A percentile compares a stretch with the other conserved stretches of the same genome.
Evolutionary conservation across 1,139 yeast species (phyloP).

Genomic region (Kazachstania sp.): DNA sequence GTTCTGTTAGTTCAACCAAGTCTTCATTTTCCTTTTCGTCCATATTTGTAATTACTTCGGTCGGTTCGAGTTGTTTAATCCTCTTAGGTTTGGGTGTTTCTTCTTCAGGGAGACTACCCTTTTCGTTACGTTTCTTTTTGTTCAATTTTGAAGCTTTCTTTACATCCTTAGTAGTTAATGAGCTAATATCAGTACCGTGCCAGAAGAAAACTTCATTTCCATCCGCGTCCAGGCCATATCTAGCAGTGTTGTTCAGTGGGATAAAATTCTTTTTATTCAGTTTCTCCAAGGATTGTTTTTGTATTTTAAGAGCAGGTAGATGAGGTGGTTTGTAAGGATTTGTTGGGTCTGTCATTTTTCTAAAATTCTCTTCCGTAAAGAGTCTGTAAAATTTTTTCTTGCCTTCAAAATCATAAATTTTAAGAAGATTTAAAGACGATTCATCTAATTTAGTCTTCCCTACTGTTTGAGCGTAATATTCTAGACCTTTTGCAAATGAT

Average conservation of each 20-base stretch:
- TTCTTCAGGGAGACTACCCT: background rate
- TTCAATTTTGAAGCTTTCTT: slow-evolving; percentile 20
- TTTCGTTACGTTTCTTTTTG: slow-evolving; percentile 1
- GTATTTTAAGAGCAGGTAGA: slow-evolving; percentile 7
- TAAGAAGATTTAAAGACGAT: slow-evolving; percentile 40
- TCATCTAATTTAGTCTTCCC: slow-evolving; percentile 31
- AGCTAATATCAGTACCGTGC: slow-evolving; percentile 25
- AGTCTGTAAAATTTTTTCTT: slow-evolving; percentile 66
- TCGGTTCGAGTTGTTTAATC: background rate
- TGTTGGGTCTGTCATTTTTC: slow-evolving; percentile 22
- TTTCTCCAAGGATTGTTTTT: slow-evolving; percentile 9
- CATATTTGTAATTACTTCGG: background rate
- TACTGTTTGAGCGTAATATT: slow-evolving; percentile 35
- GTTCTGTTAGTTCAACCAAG: background rate
- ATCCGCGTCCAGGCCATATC: slow-evolving; percentile 17
- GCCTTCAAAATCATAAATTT: slow-evolving; percentile 67
- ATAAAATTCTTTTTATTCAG: slow-evolving; percentile 18
- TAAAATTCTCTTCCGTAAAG: slow-evolving; percentile 41
- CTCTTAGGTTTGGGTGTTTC: slow-evolving; percentile 3
- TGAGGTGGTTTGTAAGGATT: background rate
- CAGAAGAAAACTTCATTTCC: slow-evolving; percentile 25
- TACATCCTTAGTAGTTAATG: slow-evolving; percentile 15
- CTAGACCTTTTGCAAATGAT: slow-evolving; percentile 44
- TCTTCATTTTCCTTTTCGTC: background rate
- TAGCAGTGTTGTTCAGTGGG: slow-evolving; percentile 24